Percentiles rank a stretch among this genome's conserved stretches.
phyloP scores from a whole-genome alignment of 768 basidiomycete genomes.

The Tulasnella sp. region DNA sequence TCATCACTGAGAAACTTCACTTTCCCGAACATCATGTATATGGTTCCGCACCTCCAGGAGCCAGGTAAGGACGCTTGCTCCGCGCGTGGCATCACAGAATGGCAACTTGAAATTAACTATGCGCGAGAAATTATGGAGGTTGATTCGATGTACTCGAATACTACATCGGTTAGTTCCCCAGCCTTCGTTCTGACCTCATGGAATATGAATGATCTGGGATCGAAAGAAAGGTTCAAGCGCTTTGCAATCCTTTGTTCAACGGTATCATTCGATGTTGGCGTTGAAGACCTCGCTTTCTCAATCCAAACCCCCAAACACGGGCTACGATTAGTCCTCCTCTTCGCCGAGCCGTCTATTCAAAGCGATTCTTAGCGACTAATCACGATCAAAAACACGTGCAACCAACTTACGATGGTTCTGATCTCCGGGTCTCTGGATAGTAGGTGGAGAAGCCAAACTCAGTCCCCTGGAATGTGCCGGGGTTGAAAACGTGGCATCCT shows the following conservation, averaged over 20 bases:
- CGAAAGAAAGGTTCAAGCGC: too few relatives aligned
- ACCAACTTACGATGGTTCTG: slow-evolving; percentile 64
- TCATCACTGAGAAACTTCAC: background rate
- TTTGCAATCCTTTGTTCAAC: too few relatives aligned
- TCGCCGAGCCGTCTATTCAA: background rate
- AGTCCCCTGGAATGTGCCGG: slow-evolving; percentile 80
- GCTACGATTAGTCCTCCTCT: background rate
- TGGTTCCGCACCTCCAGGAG: too few relatives aligned
- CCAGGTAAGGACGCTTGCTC: too few relatives aligned
- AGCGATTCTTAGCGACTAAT: background rate
- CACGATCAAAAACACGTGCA: background rate
- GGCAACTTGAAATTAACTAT: too few relatives aligned
- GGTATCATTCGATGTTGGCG: background rate
- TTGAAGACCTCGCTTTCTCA: too few relatives aligned
- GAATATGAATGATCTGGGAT: background rate
- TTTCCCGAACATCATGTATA: background rate
- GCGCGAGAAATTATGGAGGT: too few relatives aligned
- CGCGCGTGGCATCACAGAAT: too few relatives aligned
- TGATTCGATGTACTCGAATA: too few relatives aligned
- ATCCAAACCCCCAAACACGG: background rate
- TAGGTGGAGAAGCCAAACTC: slow-evolving; percentile 85
- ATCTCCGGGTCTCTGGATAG: slow-evolving; percentile 73
- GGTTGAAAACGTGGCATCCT: slow-evolving; percentile 98
- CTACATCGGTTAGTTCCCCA: too few relatives aligned
- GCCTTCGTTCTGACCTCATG: too few relatives aligned